These are phyloP conservation scores for Exophiala dermatitidis DNA, from an alignment of 2,329 filamentous ascomycete genomes.

Conservation along the genomic window DNA sequence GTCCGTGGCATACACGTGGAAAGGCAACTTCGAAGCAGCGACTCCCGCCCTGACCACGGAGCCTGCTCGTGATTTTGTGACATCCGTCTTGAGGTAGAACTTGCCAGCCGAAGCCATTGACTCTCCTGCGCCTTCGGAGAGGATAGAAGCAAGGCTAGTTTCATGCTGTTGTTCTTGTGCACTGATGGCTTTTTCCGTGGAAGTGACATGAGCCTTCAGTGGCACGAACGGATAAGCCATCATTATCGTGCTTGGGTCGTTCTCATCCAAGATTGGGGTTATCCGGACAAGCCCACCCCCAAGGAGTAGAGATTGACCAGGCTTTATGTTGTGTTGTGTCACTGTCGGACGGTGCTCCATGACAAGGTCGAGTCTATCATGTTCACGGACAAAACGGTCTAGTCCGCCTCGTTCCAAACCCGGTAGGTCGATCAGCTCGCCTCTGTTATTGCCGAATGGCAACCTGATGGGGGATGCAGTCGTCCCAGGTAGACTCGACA, in stretches of 20 bases:
- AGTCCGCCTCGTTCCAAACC: constrained; percentile 70
- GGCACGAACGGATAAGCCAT: constrained; percentile 84
- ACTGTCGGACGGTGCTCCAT: constrained; percentile 73
- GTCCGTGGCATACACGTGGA: constrained; percentile 70
- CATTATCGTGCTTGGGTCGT: constrained; percentile 43
- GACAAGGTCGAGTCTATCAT: constrained; percentile 60
- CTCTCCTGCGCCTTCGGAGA: constrained; percentile 35
- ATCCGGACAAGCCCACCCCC: constrained; percentile 83
- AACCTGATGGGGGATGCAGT: constrained; percentile 92
- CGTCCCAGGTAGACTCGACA: constrained; percentile 82
- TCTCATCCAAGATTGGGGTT: constrained; percentile 52
- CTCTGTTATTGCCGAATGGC: constrained; percentile 71
- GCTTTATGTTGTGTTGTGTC: constrained; percentile 64
- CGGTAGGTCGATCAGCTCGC: constrained; percentile 88
- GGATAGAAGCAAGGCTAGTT: constrained; percentile 53
- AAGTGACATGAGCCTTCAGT: constrained; percentile 66
- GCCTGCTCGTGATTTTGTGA: constrained; percentile 71
- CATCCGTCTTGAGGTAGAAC: constrained; percentile 70
- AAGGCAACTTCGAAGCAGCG: constrained; percentile 53
- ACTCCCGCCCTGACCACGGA: constrained; percentile 62
- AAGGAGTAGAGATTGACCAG: constrained; percentile 71
- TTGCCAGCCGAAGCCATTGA: constrained; percentile 63
- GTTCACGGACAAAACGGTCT: constrained; percentile 60
- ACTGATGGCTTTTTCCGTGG: constrained; percentile 68
- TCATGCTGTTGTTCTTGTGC: constrained; percentile 60